Percentiles rank a stretch among this genome's conserved stretches.
Conservation (phyloP, 306 rosid genomes). For the Argentina anserina region DNA sequence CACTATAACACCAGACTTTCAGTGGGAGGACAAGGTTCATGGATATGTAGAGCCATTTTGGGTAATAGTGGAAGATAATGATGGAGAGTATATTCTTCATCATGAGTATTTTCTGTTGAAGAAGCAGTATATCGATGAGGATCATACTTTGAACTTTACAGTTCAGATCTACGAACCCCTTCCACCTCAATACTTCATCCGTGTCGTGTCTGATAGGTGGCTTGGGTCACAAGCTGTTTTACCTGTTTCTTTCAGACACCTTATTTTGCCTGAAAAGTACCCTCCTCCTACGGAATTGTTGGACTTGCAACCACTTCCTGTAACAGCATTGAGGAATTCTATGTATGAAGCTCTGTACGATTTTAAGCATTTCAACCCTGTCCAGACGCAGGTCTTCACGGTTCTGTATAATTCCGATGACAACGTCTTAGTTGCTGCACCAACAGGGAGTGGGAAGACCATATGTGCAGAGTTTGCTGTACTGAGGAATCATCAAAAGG, state of each 20-base stretch:
- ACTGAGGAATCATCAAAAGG: constrained; percentile 79
- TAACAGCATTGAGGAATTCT: constrained; percentile 78
- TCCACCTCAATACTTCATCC: constrained; percentile 88
- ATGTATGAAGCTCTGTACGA: constrained; percentile 79
- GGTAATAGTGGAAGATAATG: constrained; percentile 96
- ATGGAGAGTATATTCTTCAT: constrained; percentile 85
- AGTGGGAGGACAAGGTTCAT: constrained; percentile 94
- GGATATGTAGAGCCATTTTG: constrained; percentile 97
- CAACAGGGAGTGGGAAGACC: constrained; percentile 99
- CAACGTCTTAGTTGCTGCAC: constrained; percentile 86
- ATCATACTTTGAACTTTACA: constrained; percentile 82
- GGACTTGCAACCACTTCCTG: constrained; percentile 93
- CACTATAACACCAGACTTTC: constrained; percentile 81
- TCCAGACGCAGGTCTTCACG: constrained; percentile 95
- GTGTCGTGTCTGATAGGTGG: constrained; percentile 91
- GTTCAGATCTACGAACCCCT: constrained; percentile 88
- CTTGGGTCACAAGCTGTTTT: constrained; percentile 83
- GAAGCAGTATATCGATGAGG: constrained; percentile 87
- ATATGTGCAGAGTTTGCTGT: constrained; percentile 92
- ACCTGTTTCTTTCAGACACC: constrained; percentile 94
- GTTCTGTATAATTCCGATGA: constrained; percentile 85
- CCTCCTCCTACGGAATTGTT: constrained; percentile 92
- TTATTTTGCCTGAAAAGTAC: constrained; percentile 86
- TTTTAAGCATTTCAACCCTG: constrained; percentile 94
- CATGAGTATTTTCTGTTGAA: constrained; percentile 83